Percentiles rank a stretch among this genome's conserved stretches.
phyloP scores from a whole-genome alignment of 345 rosid genomes.

The Aegle marmelos region DNA sequence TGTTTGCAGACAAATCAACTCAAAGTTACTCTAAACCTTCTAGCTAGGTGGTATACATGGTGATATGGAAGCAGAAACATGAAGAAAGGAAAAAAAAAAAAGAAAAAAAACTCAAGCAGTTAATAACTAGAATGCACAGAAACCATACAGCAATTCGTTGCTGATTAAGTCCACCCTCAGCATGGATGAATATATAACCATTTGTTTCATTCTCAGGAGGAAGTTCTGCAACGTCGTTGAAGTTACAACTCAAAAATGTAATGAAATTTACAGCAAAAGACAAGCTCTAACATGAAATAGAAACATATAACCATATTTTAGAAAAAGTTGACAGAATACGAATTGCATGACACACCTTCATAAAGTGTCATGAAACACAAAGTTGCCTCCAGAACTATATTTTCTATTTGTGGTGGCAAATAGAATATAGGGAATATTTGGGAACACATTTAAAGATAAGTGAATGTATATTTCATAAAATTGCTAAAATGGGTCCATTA shows the following conservation, averaged over 20 bases:
- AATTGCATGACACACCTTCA: neutral
- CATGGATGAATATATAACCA: slow-evolving; percentile 95
- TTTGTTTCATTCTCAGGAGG: slow-evolving; percentile 90
- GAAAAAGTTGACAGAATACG: neutral
- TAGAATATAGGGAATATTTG: neutral
- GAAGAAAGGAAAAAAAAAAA: neutral
- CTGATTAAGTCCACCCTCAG: slow-evolving; percentile 99
- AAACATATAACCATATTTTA: neutral
- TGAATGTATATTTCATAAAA: slow-evolving; percentile 4
- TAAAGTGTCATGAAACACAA: neutral
- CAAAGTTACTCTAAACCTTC: slow-evolving; percentile 5
- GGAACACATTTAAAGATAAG: neutral
- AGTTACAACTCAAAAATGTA: slow-evolving; percentile 9
- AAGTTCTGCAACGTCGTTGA: slow-evolving; percentile 54
- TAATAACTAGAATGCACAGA: slow-evolving; percentile 14
- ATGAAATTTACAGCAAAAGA: slow-evolving; percentile 7
- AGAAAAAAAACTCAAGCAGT: slow-evolving; percentile 3
- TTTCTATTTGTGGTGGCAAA: neutral
- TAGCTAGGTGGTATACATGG: neutral
- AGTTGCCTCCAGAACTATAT: neutral
- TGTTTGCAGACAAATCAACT: slow-evolving; percentile 33
- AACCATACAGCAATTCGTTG: slow-evolving; percentile 93
- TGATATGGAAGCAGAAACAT: neutral
- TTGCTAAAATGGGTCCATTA: neutral
- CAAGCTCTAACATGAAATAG: slow-evolving; percentile 1